A percentile compares a stretch with the other conserved stretches of the same genome.
Evolutionary conservation across 768 basidiomycete species (phyloP).

Genomic region (Mycena polygramma): DNA sequence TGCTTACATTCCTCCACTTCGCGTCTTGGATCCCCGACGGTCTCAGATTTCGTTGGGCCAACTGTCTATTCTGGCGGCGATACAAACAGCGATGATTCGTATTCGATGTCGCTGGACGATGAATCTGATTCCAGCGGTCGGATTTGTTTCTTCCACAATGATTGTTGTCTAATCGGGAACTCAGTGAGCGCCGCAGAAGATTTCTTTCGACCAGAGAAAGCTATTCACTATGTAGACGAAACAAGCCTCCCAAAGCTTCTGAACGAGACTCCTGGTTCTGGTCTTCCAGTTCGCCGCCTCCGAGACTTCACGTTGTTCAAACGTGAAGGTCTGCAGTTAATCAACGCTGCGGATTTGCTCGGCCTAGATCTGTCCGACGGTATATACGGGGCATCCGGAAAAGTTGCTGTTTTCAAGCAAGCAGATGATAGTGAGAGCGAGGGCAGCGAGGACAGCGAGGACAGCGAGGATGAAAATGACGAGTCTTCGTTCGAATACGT

Average conservation of each 20-base stretch:
- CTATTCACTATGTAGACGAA: constrained; percentile 49
- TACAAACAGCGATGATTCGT: not conserved
- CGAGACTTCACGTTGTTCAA: constrained; percentile 69
- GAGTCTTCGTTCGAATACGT: constrained; percentile 41
- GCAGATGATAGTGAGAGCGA: constrained; percentile 14
- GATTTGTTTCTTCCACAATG: not conserved
- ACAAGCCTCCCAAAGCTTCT: constrained; percentile 43
- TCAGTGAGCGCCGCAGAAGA: not conserved
- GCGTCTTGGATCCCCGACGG: constrained; percentile 12
- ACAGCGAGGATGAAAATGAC: constrained; percentile 21
- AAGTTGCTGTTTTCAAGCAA: constrained; percentile 50
- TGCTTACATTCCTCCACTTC: not conserved
- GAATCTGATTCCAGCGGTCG: not conserved
- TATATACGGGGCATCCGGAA: constrained; percentile 55
- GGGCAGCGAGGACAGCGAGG: constrained; percentile 12
- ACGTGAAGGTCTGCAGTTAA: constrained; percentile 47
- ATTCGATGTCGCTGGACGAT: constrained; percentile 1
- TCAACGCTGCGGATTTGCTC: constrained; percentile 57
- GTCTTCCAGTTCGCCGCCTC: constrained; percentile 70
- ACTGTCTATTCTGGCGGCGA: not conserved
- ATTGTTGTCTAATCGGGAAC: not conserved
- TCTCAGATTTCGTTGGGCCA: constrained; percentile 15
- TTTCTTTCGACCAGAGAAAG: not conserved
- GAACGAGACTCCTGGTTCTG: constrained; percentile 42
- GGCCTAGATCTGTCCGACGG: constrained; percentile 43